Evolutionary conservation across 257 asterid genomes (phyloP).

Genomic region (Capsicum rhomboideum): DNA sequence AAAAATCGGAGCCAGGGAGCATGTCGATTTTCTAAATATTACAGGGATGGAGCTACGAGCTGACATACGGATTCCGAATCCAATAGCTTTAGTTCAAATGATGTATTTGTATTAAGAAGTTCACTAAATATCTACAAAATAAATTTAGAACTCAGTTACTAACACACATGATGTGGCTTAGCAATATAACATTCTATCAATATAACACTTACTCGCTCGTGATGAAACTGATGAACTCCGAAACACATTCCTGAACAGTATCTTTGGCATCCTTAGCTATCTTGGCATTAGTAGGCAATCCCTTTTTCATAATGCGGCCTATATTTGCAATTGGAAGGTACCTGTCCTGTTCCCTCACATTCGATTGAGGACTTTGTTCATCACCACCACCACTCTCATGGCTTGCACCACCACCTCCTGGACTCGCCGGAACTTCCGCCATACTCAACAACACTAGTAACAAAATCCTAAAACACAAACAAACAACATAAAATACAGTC

Average conservation of each 20-base stretch:
- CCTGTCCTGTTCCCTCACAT: conserved; percentile 64
- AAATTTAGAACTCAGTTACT: not conserved
- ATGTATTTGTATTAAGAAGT: not conserved
- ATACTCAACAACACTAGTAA: not conserved
- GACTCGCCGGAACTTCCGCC: conserved; percentile 38
- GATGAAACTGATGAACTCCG: conserved; percentile 68
- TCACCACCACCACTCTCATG: conserved; percentile 59
- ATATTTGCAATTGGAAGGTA: conserved; percentile 67
- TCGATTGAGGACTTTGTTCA: conserved; percentile 52
- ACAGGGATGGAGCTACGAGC: not conserved
- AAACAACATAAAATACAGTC: not conserved
- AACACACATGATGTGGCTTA: not conserved
- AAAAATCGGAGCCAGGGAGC: too few species aligned
- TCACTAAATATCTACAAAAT: not conserved
- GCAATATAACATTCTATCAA: not conserved
- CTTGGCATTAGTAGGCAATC: conserved; percentile 61
- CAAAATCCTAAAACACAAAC: conserved; percentile 28
- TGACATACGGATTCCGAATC: not conserved
- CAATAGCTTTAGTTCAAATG: not conserved
- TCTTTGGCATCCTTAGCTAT: conserved; percentile 70
- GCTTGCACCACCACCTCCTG: conserved; percentile 37
- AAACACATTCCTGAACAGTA: conserved; percentile 69
- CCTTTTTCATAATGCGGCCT: conserved; percentile 72
- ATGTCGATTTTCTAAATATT: not conserved
- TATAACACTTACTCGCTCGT: conserved; percentile 56